Conservation (phyloP, 148 eudicot species). For the Chenopodium formosanum region DNA sequence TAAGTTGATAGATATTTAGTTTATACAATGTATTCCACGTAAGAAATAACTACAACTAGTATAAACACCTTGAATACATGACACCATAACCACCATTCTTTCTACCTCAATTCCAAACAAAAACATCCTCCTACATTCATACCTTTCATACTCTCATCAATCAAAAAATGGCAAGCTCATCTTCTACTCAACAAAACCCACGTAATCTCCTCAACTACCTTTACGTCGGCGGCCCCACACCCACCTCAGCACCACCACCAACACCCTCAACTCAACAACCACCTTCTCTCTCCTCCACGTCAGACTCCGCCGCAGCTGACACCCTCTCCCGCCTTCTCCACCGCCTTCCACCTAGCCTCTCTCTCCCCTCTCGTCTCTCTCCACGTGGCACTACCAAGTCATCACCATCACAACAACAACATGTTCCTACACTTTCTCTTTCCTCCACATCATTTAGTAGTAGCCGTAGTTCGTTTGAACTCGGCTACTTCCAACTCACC, state of each 20-base stretch:
- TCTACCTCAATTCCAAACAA: too few relatives aligned
- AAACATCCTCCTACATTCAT: too few relatives aligned
- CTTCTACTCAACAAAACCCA: conserved; percentile 37
- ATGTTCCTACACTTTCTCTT: conserved; percentile 35
- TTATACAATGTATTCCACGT: background rate
- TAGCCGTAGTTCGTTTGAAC: conserved; percentile 27
- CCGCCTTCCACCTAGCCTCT: conserved; percentile 74
- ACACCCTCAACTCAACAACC: conserved; percentile 49
- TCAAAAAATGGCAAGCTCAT: conserved; percentile 21
- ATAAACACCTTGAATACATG: background rate
- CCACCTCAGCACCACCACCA: conserved; percentile 83
- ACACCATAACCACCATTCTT: too few relatives aligned
- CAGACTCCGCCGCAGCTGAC: conserved; percentile 34
- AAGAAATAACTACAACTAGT: background rate
- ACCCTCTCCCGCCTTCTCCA: conserved; percentile 54
- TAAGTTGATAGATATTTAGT: too few relatives aligned
- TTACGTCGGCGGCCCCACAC: conserved; percentile 15
- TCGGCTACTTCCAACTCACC: conserved; percentile 68
- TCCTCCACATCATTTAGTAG: conserved; percentile 26
- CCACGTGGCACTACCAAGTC: conserved; percentile 32
- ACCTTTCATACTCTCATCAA: background rate
- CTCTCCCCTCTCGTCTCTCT: conserved; percentile 54
- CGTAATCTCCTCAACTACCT: conserved; percentile 32
- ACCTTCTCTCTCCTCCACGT: conserved; percentile 29
- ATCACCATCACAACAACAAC: background rate